Percentiles rank a stretch among this genome's conserved stretches.
Evolutionary conservation across 805 yeast genomes (phyloP).

Genomic region (Starmerella roubikii): DNA sequence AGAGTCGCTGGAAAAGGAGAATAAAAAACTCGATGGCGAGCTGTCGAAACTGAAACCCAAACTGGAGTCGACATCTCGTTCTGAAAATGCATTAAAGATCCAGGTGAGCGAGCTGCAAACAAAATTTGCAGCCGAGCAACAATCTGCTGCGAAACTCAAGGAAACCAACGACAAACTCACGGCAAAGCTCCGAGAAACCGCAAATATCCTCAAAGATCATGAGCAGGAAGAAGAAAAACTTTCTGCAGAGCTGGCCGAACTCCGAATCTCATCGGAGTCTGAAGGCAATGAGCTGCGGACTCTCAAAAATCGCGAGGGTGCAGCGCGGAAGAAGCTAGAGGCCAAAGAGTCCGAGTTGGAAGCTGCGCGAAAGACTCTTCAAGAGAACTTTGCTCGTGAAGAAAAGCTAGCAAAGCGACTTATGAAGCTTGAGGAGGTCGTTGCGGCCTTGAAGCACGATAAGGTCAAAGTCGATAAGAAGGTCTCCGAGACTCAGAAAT

Average conservation of each 20-base stretch:
- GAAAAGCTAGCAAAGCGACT: constrained; percentile 1
- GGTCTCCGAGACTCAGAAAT: neutral
- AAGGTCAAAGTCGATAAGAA: neutral
- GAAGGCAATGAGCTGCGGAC: constrained; percentile 4
- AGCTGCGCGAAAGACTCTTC: neutral
- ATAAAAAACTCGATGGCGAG: constrained; percentile 7
- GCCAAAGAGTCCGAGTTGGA: neutral
- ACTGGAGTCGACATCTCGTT: constrained; percentile 9
- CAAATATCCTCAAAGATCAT: constrained; percentile 13
- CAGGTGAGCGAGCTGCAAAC: constrained; percentile 23
- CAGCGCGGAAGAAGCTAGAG: constrained; percentile 8
- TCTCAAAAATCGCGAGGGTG: constrained; percentile 7
- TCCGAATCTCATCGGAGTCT: constrained; percentile 4
- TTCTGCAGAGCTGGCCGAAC: constrained; percentile 6
- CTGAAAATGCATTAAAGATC: constrained; percentile 14
- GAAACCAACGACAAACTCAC: constrained; percentile 32
- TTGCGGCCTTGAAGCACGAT: neutral
- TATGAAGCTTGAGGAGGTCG: neutral
- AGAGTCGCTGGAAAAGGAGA: constrained; percentile 24
- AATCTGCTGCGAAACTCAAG: constrained; percentile 17
- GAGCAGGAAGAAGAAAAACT: constrained; percentile 18
- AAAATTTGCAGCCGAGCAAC: constrained; percentile 20
- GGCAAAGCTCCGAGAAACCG: constrained; percentile 29
- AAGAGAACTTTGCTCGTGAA: neutral
- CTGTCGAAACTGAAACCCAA: constrained; percentile 20